Base-by-base conservation (phyloP, 352 stramenopile genomes). In the Globisporangium orthogonon region DNA sequence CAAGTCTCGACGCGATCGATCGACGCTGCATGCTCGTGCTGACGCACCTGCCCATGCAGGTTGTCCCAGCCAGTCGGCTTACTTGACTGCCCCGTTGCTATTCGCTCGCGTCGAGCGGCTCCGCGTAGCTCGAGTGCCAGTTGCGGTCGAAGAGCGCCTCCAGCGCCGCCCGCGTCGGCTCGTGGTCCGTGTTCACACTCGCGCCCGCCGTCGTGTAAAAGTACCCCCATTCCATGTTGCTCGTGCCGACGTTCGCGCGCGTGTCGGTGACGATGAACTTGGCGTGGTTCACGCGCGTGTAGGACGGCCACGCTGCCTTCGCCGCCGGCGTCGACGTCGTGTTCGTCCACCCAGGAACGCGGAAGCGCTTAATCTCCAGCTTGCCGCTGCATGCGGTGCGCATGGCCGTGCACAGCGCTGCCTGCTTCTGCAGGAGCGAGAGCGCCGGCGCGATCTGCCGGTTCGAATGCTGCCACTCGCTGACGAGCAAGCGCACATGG, bases 171-270 rank as follows among this genome's bases (percentile, higher is more conserved):
- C 79, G 75, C 41, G 73, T 86, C 13, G 60, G 35, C 35, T 78
- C 65, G 61, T 89, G 69, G 57, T 92, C 74, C n/a, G 78, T 90
- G 58, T 94, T 92, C 30, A 94, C 62, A 40, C 79, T 91, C 23
- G 74, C 76, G 17, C 82, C 84, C 23, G 84, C 80, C 11, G 82
- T 92, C 15, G 84, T 87, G 73, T 94, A 87, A 58, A 92, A 94
- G 61, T 94, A 94, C 10, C 79, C 76, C 84, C 84, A 91, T 67
- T 89, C 78, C 78, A 91, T 91, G 65, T 94, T 94, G 60, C 82
- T 92, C 37, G 82, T 92, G 28, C 84, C 82, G n/a, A 94, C 66
- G 60, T 94, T 94, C 33, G 75, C 79, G n/a, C 79, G 80, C 57
- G 59, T 40, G 62, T 94, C 84, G 0, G 74, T 91, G 53, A 94